A percentile compares a stretch with the other conserved stretches of the same genome.
These are phyloP conservation scores for Phytophthora tentaculata DNA, from an alignment of 352 stramenopile species.

Conservation along the genomic window DNA sequence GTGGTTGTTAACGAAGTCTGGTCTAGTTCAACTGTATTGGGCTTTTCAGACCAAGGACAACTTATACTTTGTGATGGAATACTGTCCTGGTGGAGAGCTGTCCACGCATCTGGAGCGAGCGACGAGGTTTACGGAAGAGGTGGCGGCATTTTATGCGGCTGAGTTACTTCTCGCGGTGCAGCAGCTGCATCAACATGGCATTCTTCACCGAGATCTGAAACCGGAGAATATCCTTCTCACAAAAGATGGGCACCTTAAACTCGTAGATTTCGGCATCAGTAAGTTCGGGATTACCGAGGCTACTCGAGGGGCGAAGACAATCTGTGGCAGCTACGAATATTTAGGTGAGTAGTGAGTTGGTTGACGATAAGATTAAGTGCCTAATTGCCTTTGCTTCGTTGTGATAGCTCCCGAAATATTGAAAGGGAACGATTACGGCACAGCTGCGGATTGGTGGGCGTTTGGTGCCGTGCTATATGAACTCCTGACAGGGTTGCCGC, in stretches of 20 bases:
- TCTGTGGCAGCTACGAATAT: constrained; percentile 87
- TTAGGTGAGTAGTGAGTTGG: constrained; percentile 50
- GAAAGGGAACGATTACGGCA: constrained; percentile 68
- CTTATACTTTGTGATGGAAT: constrained; percentile 86
- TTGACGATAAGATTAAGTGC: neutral
- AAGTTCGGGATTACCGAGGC: constrained; percentile 83
- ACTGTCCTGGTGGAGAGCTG: constrained; percentile 77
- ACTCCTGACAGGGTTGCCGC: constrained; percentile 76
- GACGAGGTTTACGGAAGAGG: constrained; percentile 55
- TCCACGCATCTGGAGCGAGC: constrained; percentile 59
- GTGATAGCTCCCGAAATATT: constrained; percentile 72
- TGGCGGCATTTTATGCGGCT: constrained; percentile 73
- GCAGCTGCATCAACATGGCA: constrained; percentile 84
- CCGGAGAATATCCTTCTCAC: constrained; percentile 80
- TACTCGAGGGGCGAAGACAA: constrained; percentile 60
- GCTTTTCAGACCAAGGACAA: constrained; percentile 72
- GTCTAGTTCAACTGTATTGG: constrained; percentile 72
- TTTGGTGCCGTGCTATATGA: constrained; percentile 81
- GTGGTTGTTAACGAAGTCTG: constrained; percentile 13
- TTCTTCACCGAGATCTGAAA: constrained; percentile 87
- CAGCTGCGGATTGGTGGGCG: constrained; percentile 83
- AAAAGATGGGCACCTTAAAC: constrained; percentile 69
- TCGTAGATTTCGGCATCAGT: constrained; percentile 86
- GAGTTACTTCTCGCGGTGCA: constrained; percentile 80
- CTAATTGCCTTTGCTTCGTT: neutral